Conservation (phyloP, 1,284 basidiomycete species). For the Mycena citricolor region DNA sequence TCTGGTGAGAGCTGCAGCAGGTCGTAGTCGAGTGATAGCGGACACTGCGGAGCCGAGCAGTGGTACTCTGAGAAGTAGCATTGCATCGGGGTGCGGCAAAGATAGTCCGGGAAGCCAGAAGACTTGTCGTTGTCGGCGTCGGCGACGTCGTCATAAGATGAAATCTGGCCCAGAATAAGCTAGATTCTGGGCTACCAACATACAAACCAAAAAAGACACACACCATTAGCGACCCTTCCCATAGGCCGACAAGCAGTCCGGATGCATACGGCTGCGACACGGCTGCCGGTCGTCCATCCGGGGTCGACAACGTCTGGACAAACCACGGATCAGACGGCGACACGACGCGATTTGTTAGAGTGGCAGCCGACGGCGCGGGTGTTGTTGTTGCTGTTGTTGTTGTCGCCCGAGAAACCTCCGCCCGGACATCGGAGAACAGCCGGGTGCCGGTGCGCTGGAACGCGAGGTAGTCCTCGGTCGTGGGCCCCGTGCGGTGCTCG, state of each 20-base stretch:
- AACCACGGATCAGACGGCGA: constrained; percentile 24
- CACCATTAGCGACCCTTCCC: constrained; percentile 60
- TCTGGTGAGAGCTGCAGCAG: no score
- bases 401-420: no score
- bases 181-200: constrained; percentile 1
- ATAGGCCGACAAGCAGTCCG: constrained; percentile 48
- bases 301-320: constrained; percentile 4
- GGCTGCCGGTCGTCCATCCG: constrained; percentile 8
- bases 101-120: constrained; percentile 29
- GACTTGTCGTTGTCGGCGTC: constrained; percentile 12
- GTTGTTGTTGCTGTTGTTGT: no score
- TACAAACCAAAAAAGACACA: constrained; percentile 16
- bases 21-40: constrained; percentile 21
- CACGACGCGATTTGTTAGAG: constrained; percentile 26
- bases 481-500: constrained; percentile 46
- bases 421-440: constrained; percentile 15
- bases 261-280: constrained; percentile 21
- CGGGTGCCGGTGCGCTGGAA: constrained; percentile 39
- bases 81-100: constrained; percentile 43
- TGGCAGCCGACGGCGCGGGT: constrained; percentile 22
- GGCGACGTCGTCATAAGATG: constrained; percentile 11
- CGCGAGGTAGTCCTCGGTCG: constrained; percentile 47
- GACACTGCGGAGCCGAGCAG: constrained; percentile 31
- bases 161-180: constrained; percentile 14
- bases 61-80: constrained; percentile 40